A percentile compares a stretch with the other conserved stretches of the same genome.
Evolutionary conservation across 768 basidiomycete species (phyloP).

Genomic region (Termitomyces sp.): DNA sequence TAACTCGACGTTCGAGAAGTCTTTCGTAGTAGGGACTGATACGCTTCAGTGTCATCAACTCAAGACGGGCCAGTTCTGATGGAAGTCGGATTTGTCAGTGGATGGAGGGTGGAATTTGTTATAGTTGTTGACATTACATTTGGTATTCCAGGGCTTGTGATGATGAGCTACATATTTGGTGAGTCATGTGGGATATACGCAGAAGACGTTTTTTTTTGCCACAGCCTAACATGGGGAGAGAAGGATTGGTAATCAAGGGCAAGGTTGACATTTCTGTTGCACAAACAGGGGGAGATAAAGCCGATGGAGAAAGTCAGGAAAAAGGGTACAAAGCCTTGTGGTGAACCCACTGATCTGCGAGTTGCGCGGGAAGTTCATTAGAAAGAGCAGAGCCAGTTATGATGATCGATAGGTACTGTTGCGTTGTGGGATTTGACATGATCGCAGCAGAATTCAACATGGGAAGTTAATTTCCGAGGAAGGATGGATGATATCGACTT

Average conservation of each 20-base stretch:
- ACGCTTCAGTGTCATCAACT: neutral
- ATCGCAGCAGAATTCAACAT: constrained; percentile 17
- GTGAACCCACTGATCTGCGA: neutral
- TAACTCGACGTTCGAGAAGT: neutral
- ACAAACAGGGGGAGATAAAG: constrained; percentile 4
- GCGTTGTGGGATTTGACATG: constrained; percentile 6
- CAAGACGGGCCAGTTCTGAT: constrained; percentile 8
- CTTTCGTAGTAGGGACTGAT: neutral
- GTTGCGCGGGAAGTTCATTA: neutral
- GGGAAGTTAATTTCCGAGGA: constrained; percentile 30
- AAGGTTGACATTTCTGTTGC: constrained; percentile 3
- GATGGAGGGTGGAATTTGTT: constrained; percentile 2
- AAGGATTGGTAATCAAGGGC: constrained; percentile 4
- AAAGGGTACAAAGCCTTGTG: constrained; percentile 3
- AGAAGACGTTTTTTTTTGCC: neutral
- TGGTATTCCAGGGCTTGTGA: neutral
- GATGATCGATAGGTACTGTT: constrained; percentile 14
- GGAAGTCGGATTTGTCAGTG: neutral
- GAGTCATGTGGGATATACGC: constrained; percentile 8
- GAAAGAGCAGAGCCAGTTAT: neutral
- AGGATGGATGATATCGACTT: constrained; percentile 7
- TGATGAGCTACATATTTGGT: neutral
- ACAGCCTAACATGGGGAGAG: constrained; percentile 1
- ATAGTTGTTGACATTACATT: neutral
- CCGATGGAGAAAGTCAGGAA: constrained; percentile 7